These are phyloP conservation scores for Malus sylvestris DNA, from an alignment of 306 rosid species.

Conservation along the genomic window DNA sequence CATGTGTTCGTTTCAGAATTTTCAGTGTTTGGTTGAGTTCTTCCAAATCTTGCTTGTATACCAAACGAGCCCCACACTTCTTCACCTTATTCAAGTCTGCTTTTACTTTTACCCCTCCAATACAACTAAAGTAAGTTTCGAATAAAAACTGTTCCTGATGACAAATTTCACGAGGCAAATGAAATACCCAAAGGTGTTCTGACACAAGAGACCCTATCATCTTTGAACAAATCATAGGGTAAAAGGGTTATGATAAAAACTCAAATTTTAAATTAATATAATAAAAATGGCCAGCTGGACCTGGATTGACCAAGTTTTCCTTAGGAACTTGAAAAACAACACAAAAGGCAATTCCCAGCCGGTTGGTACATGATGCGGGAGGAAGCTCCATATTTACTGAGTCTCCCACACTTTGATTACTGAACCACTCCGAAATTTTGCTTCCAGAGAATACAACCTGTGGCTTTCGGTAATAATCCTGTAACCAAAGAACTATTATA, in stretches of 20 bases:
- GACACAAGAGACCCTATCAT: no score
- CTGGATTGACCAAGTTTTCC: neutral
- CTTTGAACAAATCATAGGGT: no score
- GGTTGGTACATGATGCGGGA: neutral
- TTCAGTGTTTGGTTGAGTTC: neutral
- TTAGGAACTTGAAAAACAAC: neutral
- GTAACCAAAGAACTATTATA: neutral
- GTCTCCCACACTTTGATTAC: neutral
- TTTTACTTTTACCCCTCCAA: rapidly evolving
- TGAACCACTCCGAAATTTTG: no score
- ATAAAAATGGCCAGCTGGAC: neutral
- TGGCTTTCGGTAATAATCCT: neutral
- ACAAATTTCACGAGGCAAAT: neutral
- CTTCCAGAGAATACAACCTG: neutral
- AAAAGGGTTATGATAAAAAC: no score
- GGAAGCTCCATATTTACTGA: neutral
- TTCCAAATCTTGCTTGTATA: neutral
- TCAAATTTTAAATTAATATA: no score
- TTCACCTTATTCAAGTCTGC: neutral
- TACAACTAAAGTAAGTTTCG: neutral
- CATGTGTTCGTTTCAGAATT: neutral
- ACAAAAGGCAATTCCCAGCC: neutral
- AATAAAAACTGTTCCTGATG: neutral
- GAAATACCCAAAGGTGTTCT: neutral
- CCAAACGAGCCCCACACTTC: neutral